Evolutionary conservation across 768 basidiomycete genomes (phyloP).

Genomic region (Daedaleopsis nitida): DNA sequence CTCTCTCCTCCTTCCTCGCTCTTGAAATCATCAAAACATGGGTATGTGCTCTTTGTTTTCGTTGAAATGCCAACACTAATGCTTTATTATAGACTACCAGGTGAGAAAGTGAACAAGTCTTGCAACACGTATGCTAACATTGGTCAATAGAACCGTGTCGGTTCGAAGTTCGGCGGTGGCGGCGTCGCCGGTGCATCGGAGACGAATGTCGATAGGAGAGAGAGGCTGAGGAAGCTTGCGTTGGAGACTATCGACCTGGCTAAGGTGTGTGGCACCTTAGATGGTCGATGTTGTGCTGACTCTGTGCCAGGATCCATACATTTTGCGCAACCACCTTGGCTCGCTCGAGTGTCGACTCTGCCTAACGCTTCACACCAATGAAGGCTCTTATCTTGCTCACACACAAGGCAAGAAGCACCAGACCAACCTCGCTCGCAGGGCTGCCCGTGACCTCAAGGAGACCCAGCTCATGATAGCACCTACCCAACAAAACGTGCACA

Average conservation of each 20-base stretch:
- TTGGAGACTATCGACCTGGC: conserved; percentile 97
- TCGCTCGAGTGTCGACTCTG: conserved; percentile 98
- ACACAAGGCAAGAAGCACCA: conserved; percentile 99
- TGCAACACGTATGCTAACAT: conserved; percentile 1
- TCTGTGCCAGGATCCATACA: conserved; percentile 83
- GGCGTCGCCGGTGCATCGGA: conserved; percentile 96
- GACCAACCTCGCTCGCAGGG: conserved; percentile 95
- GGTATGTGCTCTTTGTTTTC: neutral
- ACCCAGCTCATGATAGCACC: conserved; percentile 88
- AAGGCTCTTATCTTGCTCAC: conserved; percentile 98
- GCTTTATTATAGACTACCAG: conserved; percentile 60
- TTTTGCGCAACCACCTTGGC: conserved; percentile 97
- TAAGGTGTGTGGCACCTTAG: conserved; percentile 57
- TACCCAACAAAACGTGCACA: conserved; percentile 74
- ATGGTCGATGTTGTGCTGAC: conserved; percentile 2
- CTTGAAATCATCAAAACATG: conserved; percentile 11
- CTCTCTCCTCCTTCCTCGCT: neutral
- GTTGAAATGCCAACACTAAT: neutral
- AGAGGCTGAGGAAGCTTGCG: conserved; percentile 92
- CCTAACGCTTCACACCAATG: conserved; percentile 97
- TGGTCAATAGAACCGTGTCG: conserved; percentile 81
- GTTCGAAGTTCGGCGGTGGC: conserved; percentile 94
- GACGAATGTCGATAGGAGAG: conserved; percentile 92
- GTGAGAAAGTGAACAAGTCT: conserved; percentile 36
- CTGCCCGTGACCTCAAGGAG: conserved; percentile 97